Evolutionary conservation across 164 flowering plant species (phyloP), one percentile per base, ranked within the genome.

Genomic region (Platanus orientalis): DNA sequence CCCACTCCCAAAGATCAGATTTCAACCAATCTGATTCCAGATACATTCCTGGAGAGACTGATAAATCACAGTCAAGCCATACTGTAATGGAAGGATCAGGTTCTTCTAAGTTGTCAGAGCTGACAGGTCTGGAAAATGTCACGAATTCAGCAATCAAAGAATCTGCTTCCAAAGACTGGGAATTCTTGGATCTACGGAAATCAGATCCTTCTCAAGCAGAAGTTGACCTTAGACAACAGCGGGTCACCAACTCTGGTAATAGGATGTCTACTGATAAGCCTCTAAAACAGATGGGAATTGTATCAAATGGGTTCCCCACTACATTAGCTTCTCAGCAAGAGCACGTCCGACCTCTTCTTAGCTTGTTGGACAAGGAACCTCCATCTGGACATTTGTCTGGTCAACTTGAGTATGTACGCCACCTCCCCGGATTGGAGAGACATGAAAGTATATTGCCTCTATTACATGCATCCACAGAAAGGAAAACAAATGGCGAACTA

Each of bases 301-400:
- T 74, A 58, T 72, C 86, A 36, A 83, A 80, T 78, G 94, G 90
- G 40, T 71, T 73, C 68, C 49, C 78, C 50, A 63, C 69, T 58
- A 47, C 78, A 28, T 58, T 54, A 56, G 64, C 71, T 67, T 29
- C 76, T 65, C 91, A 80, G 71, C 84, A 82, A 69, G 96, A 85
- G 56, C 89, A 89, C 73, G 96, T 89, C 50, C 86, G 93, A 23
- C 99, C 99, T 50, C 94, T 95, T 63, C 87, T 92, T 52, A 95
- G 99, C 76, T 84, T 95, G 76, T 71, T 95, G 79, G 99, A 95
- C 3, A 95, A 92, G 76, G 99, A 95, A 63, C 99, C 99, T 30
- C 97, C 97, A 67, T 91, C 97, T 49, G 77, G 87, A 62, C 94
- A 77, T 79, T 82, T 82, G 67, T 89, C 99, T 72, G 97, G 99